phyloP scores from a whole-genome alignment of 169 alveolate genomes.

The Babesia caballi region DNA sequence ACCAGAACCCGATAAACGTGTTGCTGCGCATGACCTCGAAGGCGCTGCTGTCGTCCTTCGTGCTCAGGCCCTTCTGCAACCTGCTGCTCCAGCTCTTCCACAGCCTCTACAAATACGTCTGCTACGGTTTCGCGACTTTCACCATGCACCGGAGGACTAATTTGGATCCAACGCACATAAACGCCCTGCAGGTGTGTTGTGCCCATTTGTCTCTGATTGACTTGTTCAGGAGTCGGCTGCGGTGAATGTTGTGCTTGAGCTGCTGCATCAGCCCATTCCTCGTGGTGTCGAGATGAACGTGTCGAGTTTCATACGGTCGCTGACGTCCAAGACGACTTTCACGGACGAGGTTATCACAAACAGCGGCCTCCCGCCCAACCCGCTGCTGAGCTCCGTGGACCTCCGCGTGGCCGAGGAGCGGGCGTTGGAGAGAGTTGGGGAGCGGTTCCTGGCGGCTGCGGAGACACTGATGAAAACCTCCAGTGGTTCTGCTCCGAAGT shows the following conservation, averaged over 20 bases:
- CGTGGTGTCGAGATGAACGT: conserved; percentile 15
- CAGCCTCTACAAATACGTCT: conserved; percentile 48
- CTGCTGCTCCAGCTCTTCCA: conserved; percentile 26
- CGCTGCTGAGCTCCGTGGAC: not conserved
- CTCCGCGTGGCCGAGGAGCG: conserved; percentile 10
- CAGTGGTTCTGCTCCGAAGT: not conserved
- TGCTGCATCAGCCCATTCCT: not conserved
- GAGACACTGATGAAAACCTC: not conserved
- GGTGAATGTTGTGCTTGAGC: conserved; percentile 32
- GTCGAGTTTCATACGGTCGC: conserved; percentile 12
- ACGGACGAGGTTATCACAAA: conserved; percentile 7
- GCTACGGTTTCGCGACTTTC: conserved; percentile 48
- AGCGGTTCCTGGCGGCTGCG: not conserved
- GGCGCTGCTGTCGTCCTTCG: conserved; percentile 10
- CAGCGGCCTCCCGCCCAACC: conserved; percentile 36
- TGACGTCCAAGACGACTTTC: conserved; percentile 30
- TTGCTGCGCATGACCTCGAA: conserved; percentile 41
- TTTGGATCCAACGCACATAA: conserved; percentile 23
- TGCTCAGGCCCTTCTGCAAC: conserved; percentile 53
- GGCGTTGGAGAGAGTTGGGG: not conserved
- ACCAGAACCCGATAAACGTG: conserved; percentile 63
- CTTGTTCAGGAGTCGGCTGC: conserved; percentile 34
- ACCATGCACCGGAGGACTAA: not conserved
- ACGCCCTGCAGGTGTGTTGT: conserved; percentile 47
- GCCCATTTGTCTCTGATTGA: not conserved